Conservation (phyloP, 139 green algal genomes). For the Nannochloris sp. region DNA sequence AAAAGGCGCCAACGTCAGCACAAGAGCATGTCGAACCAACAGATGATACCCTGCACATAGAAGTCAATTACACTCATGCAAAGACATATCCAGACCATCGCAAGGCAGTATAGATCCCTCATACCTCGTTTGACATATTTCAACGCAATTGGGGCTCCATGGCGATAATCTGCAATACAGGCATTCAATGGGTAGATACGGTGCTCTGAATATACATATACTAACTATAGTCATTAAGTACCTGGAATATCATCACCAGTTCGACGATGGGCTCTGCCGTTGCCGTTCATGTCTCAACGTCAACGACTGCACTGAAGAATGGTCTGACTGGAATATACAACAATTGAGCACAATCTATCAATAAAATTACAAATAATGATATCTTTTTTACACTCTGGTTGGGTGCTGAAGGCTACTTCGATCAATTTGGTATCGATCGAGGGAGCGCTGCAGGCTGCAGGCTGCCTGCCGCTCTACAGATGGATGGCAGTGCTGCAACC, state of each 20-base stretch:
- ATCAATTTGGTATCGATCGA: too few species aligned
- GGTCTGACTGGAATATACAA: too few species aligned
- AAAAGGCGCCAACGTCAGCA: conserved; percentile 58
- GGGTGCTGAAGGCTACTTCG: too few species aligned
- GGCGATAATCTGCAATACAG: conserved; percentile 38
- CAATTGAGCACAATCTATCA: too few species aligned
- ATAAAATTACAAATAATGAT: too few species aligned
- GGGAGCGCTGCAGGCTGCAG: too few species aligned
- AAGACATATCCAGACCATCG: not conserved
- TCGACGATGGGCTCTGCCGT: too few species aligned
- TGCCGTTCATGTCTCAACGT: too few species aligned
- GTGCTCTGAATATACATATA: not conserved
- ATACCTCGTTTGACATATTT: conserved; percentile 80
- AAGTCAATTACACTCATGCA: not conserved
- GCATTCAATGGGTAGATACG: not conserved
- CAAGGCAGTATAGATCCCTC: not conserved
- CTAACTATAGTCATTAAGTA: not conserved
- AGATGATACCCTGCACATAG: conserved; percentile 58
- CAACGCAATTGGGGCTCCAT: conserved; percentile 47
- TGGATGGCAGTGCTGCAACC: too few species aligned
- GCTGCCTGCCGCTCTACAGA: too few species aligned
- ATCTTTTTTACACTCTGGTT: too few species aligned
- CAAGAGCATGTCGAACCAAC: conserved; percentile 51
- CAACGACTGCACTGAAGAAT: too few species aligned
- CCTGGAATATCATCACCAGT: not conserved